These are phyloP conservation scores for Dothiorella sarmentorum DNA, from an alignment of 2,329 filamentous ascomycete genomes.

Conservation along the genomic window DNA sequence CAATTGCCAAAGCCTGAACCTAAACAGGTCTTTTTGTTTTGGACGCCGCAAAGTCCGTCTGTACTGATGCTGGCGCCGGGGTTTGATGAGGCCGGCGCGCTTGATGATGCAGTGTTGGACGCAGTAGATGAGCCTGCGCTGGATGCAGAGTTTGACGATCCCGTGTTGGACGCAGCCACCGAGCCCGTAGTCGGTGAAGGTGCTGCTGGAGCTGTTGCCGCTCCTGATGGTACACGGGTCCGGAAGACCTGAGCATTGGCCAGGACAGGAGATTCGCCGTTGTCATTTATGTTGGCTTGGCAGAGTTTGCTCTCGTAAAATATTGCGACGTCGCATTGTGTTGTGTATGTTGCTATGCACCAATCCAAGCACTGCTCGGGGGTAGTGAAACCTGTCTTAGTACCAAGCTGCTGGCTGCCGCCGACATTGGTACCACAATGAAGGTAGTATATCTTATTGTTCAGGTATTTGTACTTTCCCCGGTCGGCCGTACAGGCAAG, in stretches of 20 bases:
- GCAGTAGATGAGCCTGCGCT: no score
- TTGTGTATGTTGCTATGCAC: neutral
- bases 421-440: neutral
- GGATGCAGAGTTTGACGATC: no score
- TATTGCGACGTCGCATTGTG: neutral
- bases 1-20: no score
- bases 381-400: neutral
- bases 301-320: neutral
- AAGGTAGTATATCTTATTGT: neutral
- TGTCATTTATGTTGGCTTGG: neutral
- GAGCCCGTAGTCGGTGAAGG: neutral
- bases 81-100: no score
- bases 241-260: neutral
- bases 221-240: neutral
- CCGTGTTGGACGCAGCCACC: no score
- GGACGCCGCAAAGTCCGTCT: no score
- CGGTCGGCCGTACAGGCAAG: neutral
- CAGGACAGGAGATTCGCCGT: neutral
- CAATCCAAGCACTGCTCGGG: neutral
- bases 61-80: no score
- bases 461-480: neutral
- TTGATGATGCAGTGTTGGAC: no score
- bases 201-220: neutral
- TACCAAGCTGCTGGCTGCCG: neutral
- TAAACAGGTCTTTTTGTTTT: no score